Evolutionary conservation across 2,329 filamentous ascomycete species (phyloP).

Genomic region (Diaporthe velutina): DNA sequence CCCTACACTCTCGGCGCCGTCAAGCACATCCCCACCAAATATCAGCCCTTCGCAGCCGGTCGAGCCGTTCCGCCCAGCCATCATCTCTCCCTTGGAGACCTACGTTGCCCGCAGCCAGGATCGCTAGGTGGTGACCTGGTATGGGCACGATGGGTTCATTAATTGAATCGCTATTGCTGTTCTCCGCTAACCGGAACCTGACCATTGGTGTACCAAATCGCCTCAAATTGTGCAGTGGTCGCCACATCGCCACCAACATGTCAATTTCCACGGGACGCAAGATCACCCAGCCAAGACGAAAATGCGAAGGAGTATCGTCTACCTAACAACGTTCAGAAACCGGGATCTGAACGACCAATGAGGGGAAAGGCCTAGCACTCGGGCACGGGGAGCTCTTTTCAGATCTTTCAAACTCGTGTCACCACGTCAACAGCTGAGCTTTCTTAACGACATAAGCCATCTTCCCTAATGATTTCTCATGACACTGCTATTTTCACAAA

Average conservation of each 20-base stretch:
- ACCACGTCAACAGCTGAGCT: not conserved
- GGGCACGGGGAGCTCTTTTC: not conserved
- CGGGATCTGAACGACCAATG: not conserved
- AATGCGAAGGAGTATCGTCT: too few relatives aligned
- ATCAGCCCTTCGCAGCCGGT: not conserved
- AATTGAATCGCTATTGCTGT: too few relatives aligned
- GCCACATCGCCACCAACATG: too few relatives aligned
- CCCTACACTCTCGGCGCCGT: not conserved
- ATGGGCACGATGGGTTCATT: too few relatives aligned
- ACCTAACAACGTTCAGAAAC: too few relatives aligned
- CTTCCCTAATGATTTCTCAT: not conserved
- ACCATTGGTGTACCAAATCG: too few relatives aligned
- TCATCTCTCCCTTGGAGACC: not conserved
- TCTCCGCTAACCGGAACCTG: too few relatives aligned
- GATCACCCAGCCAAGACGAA: too few relatives aligned
- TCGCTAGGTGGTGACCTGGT: not conserved
- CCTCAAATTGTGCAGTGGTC: too few relatives aligned
- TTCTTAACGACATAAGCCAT: not conserved
- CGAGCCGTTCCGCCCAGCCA: not conserved
- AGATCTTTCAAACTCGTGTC: not conserved
- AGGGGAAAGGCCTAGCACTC: too few relatives aligned
- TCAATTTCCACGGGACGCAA: too few relatives aligned
- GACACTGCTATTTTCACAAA: too few relatives aligned
- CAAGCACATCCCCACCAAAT: not conserved
- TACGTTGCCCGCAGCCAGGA: not conserved